phyloP scores from a whole-genome alignment of 352 stramenopile species.

The Phytophthora sojae region DNA sequence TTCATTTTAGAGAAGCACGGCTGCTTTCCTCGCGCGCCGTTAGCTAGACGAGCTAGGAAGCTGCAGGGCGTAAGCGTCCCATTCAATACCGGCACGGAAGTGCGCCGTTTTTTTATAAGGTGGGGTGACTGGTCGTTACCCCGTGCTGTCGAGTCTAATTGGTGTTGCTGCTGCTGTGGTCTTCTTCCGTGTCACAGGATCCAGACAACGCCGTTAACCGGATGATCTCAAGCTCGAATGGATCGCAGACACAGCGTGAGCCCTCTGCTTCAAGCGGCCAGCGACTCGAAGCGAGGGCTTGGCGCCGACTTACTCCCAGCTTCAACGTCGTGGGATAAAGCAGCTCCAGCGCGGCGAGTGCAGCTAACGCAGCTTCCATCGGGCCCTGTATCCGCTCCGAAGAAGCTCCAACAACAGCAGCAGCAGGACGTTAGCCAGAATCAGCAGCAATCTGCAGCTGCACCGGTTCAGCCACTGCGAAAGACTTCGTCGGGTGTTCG shows the following conservation, averaged over 20 bases:
- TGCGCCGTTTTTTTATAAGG: conserved; percentile 27
- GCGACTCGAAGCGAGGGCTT: conserved; percentile 10
- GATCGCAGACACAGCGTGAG: conserved; percentile 20
- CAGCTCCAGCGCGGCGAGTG: conserved; percentile 5
- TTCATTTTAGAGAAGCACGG: conserved; percentile 31
- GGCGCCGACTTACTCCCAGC: not conserved
- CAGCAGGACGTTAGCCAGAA: conserved; percentile 24
- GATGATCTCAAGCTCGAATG: conserved; percentile 24
- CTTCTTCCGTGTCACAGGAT: not conserved
- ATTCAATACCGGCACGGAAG: conserved; percentile 29
- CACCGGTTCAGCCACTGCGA: conserved; percentile 3
- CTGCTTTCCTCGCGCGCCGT: conserved; percentile 11
- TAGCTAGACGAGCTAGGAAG: conserved; percentile 15
- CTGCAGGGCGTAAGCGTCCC: conserved; percentile 15
- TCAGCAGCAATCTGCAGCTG: conserved; percentile 13
- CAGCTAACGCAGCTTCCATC: conserved; percentile 21
- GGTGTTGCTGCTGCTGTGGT: not conserved
- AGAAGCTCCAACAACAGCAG: conserved; percentile 26
- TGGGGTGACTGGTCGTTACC: conserved; percentile 31
- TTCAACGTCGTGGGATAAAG: conserved; percentile 18
- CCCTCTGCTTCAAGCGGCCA: not conserved
- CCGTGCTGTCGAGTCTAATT: conserved; percentile 5
- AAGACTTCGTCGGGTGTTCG: conserved; percentile 9
- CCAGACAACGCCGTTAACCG: not conserved
- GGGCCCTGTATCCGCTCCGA: conserved; percentile 12